Evolutionary conservation across 2,329 filamentous ascomycete species (phyloP), one percentile per base, ranked within the genome.

Genomic region (Fusarium newnesense): DNA sequence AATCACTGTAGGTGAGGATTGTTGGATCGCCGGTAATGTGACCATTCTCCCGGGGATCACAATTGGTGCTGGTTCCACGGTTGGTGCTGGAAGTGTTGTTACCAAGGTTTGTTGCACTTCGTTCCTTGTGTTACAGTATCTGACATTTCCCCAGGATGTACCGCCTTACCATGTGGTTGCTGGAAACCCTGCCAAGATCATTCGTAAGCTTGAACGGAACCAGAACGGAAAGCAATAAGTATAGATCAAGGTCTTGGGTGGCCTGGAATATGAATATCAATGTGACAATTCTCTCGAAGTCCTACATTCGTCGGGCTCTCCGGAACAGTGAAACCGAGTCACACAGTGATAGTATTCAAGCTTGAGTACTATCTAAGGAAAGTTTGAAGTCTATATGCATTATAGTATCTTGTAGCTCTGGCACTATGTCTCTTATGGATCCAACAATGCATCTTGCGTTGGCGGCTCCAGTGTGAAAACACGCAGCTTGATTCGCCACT

Each of bases 11-110:
- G 94, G 92, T 1, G 91, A 94, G 72, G 94, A 97, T 83, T 93
- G 93, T 82, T 94, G 93, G 93, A 82, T 96, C 36, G 93, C 91
- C 2, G 93, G 93, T 0, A 92, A 91, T 77, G 90, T 90, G 9
- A 89, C 86, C 28, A 88, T 97, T 24, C 83, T 95, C 47, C 90
- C 93, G 0, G 94, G 94, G 0, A 90, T 97, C 30, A 95, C 88
- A 2, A 92, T 97, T 72, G 94, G 95, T 1, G 86, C 87, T 61
- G 94, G 94, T 0, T 87, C 85, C 9, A 93, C 91, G 0, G 87
- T 97, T 68, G 95, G 94, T 2, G 94, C 95, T 4, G 94, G 92
- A 2, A 94, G 92, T 79, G 93, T 97, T 8, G 94, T 97, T 30
- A 96, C 93, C 5, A 96, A 92, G 83, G 78, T 75, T 61, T 34